Evolutionary conservation across 2,329 filamentous ascomycete species (phyloP).

Genomic region (Aaosphaeria pasadenensis): DNA sequence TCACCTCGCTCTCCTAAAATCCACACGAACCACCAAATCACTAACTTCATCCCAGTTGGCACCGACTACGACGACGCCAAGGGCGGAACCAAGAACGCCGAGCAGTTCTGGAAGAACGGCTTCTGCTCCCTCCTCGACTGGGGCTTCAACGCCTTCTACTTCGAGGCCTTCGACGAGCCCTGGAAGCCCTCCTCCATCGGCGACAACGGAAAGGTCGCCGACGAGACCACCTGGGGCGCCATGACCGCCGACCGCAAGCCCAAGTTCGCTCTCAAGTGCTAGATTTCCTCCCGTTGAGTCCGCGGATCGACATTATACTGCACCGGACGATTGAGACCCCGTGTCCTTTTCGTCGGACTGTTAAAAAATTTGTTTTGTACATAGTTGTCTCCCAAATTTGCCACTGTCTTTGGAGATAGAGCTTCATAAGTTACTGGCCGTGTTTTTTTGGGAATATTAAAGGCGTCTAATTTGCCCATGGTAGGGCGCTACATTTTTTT

Average conservation of each 20-base stretch:
- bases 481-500: no score
- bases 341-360: no score
- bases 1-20: background rate
- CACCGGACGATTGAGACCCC: no score
- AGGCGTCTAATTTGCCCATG: no score
- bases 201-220: slow-evolving; percentile 58
- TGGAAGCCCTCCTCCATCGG: slow-evolving; percentile 66
- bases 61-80: slow-evolving; percentile 60
- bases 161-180: slow-evolving; percentile 71
- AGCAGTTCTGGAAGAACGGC: slow-evolving; percentile 59
- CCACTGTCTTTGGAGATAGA: no score
- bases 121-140: slow-evolving; percentile 64
- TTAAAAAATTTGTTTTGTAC: no score
- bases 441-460: no score
- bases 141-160: slow-evolving; percentile 69
- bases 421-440: no score
- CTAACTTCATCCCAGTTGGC: slow-evolving; percentile 46
- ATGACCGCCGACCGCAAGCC: slow-evolving; percentile 58
- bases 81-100: slow-evolving; percentile 58
- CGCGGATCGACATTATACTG: no score
- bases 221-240: slow-evolving; percentile 69
- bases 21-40: background rate
- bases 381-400: no score
- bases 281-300: no score
- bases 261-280: slow-evolving; percentile 55